Percentiles rank a stretch among this genome's conserved stretches.
phyloP scores from a whole-genome alignment of 1,284 basidiomycete species.

The Ceratobasidium sp. region DNA sequence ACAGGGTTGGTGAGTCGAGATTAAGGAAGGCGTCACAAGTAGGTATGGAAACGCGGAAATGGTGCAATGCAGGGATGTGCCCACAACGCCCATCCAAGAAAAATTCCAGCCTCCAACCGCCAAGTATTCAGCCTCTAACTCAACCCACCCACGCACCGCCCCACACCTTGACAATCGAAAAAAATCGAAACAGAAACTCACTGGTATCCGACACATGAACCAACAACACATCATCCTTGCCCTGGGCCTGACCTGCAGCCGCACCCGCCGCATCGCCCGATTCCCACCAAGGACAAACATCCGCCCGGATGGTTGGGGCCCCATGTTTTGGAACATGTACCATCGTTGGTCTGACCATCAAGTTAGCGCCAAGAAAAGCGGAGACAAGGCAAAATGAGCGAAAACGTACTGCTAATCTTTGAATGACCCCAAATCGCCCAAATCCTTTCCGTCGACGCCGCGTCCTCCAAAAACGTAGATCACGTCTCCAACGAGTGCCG shows the following conservation, averaged over 20 bases:
- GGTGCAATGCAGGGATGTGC: not conserved
- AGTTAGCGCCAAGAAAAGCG: not conserved
- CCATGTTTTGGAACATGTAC: slow-evolving; percentile 99
- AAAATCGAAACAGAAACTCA: slow-evolving; percentile 60
- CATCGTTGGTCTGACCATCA: slow-evolving; percentile 74
- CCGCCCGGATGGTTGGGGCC: slow-evolving; percentile 89
- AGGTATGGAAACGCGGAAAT: slow-evolving; percentile 20
- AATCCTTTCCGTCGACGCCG: slow-evolving; percentile 96
- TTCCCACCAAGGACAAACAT: slow-evolving; percentile 97
- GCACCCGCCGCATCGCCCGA: slow-evolving; percentile 68
- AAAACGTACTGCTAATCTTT: slow-evolving; percentile 87
- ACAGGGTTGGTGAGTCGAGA: not conserved
- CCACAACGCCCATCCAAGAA: not conserved
- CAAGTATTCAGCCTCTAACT: not conserved
- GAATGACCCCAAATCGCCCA: slow-evolving; percentile 96
- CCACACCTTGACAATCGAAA: not conserved
- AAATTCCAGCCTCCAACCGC: not conserved
- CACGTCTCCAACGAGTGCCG: slow-evolving; percentile 96
- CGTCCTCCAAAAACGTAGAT: slow-evolving; percentile 98
- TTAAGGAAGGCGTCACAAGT: not conserved
- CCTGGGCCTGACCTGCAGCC: slow-evolving; percentile 58
- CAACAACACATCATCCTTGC: slow-evolving; percentile 79
- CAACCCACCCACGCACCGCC: not conserved
- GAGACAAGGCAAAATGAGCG: slow-evolving; percentile 1
- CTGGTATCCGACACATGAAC: slow-evolving; percentile 95